A percentile compares a stretch with the other conserved stretches of the same genome.
Evolutionary conservation across 129 eudicot species (phyloP).

Genomic region (Artemisia argyi): DNA sequence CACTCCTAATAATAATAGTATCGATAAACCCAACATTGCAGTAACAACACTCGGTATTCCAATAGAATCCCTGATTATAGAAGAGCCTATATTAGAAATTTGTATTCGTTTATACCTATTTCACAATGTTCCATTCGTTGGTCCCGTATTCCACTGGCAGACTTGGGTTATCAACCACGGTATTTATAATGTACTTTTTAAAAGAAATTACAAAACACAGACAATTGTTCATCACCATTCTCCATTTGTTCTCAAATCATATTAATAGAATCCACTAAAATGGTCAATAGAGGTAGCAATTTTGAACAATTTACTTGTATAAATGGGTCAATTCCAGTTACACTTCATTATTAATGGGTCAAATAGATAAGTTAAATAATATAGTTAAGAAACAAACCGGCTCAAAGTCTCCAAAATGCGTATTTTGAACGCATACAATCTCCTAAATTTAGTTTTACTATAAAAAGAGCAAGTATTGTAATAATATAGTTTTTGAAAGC

Average conservation of each 20-base stretch:
- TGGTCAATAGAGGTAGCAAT: neutral
- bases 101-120: neutral
- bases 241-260: no score
- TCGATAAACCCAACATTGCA: slow-evolving; percentile 93
- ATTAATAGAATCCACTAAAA: no score
- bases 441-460: neutral
- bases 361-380: neutral
- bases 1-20: slow-evolving; percentile 76
- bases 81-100: slow-evolving; percentile 18
- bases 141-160: neutral
- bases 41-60: slow-evolving; percentile 95
- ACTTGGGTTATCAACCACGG: neutral
- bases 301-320: neutral
- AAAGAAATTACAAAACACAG: neutral
- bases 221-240: no score
- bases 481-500: neutral
- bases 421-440: neutral
- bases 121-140: slow-evolving; percentile 8
- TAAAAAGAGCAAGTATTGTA: neutral
- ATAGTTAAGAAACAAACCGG: neutral
- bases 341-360: neutral
- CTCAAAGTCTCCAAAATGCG: neutral
- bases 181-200: neutral
- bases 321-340: neutral
- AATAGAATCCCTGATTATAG: slow-evolving; percentile 58